Evolutionary conservation across 2,329 filamentous ascomycete genomes (phyloP).

Genomic region (Thelonectria rubi): DNA sequence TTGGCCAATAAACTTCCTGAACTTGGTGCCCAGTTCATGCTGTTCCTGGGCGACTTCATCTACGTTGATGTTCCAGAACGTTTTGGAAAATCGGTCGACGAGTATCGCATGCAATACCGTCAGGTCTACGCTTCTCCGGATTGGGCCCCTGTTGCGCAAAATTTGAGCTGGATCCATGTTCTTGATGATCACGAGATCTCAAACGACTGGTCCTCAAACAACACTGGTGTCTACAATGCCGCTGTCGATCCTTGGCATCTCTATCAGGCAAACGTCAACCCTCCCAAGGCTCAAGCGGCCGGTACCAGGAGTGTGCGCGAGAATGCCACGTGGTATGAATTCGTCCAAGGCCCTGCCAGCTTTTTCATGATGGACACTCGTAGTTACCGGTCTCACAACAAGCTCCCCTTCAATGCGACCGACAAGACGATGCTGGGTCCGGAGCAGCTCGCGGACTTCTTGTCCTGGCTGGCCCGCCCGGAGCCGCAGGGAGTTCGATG

Average conservation of each 20-base stretch:
- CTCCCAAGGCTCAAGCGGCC: slow-evolving; percentile 69
- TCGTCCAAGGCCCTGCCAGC: slow-evolving; percentile 86
- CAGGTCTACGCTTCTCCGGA: slow-evolving; percentile 96
- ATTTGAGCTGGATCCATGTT: slow-evolving; percentile 97
- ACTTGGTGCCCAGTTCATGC: slow-evolving; percentile 79
- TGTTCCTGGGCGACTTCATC: slow-evolving; percentile 89
- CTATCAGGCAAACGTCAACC: slow-evolving; percentile 88
- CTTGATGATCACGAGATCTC: slow-evolving; percentile 96
- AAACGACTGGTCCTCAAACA: slow-evolving; percentile 91
- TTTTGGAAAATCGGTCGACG: slow-evolving; percentile 74
- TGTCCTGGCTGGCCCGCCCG: slow-evolving; percentile 77
- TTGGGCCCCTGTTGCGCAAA: slow-evolving; percentile 78
- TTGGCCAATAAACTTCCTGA: slow-evolving; percentile 77
- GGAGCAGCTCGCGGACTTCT: slow-evolving; percentile 80
- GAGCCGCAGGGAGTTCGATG: slow-evolving; percentile 83
- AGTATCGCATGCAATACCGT: slow-evolving; percentile 91
- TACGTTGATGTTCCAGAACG: slow-evolving; percentile 88
- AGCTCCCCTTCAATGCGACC: slow-evolving; percentile 64
- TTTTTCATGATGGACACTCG: slow-evolving; percentile 97
- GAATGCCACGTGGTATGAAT: slow-evolving; percentile 85
- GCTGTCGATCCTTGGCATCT: slow-evolving; percentile 86
- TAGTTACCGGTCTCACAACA: slow-evolving; percentile 79
- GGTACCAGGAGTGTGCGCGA: slow-evolving; percentile 49
- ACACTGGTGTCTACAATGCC: slow-evolving; percentile 79
- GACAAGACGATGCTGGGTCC: slow-evolving; percentile 88